phyloP scores from a whole-genome alignment of 2,329 filamentous ascomycete species.

The Ramularia endophylla region DNA sequence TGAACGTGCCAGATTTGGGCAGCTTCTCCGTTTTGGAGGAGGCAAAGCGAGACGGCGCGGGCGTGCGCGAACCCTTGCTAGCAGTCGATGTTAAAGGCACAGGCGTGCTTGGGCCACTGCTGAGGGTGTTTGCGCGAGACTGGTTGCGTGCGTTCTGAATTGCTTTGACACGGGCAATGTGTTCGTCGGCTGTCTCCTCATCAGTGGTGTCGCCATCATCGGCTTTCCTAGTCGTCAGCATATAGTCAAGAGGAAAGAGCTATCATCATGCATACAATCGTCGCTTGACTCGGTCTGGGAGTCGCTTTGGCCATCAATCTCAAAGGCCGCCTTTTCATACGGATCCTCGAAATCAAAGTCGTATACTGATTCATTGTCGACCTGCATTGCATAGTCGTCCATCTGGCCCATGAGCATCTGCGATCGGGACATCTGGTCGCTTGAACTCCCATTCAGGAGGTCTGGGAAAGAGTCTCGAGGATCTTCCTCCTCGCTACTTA shows the following conservation, averaged over 20 bases:
- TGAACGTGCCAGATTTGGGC: conserved; percentile 17
- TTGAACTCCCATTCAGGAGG: conserved; percentile 22
- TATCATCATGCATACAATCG: conserved; percentile 26
- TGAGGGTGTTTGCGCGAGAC: conserved; percentile 11
- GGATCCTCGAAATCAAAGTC: conserved; percentile 32
- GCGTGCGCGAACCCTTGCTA: not conserved
- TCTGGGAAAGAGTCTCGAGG: conserved; percentile 31
- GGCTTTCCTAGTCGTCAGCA: conserved; percentile 27
- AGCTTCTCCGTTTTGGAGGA: not conserved
- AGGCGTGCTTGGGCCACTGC: conserved; percentile 19
- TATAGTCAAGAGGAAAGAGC: conserved; percentile 2
- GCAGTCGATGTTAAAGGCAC: conserved; percentile 4
- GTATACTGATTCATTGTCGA: conserved; percentile 27
- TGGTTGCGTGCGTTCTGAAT: conserved; percentile 14
- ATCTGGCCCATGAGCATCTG: conserved; percentile 15
- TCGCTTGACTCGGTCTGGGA: conserved; percentile 26
- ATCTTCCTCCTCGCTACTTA: conserved; percentile 28
- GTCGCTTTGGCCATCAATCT: conserved; percentile 28
- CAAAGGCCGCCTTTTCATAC: conserved; percentile 24
- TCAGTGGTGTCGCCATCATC: conserved; percentile 34
- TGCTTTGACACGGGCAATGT: conserved; percentile 17
- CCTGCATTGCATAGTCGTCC: conserved; percentile 21
- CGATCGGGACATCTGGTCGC: conserved; percentile 4
- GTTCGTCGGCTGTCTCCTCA: conserved; percentile 28
- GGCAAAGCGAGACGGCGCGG: conserved; percentile 3